Base-by-base conservation (phyloP, 1,284 basidiomycete genomes). In the Melampsora americana region DNA sequence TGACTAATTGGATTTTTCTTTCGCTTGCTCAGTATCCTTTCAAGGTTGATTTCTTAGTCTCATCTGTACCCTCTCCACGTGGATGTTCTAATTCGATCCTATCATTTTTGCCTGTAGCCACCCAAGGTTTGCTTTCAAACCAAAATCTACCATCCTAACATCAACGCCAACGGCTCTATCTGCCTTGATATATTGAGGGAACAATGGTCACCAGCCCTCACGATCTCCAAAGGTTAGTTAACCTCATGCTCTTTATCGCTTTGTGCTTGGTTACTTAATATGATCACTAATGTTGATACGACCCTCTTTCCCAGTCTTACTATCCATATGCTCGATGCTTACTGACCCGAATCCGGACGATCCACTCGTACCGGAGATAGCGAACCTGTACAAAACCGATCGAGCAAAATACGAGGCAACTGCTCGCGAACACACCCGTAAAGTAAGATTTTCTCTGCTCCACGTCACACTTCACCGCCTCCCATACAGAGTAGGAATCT, bases 81-180 rank as follows among this genome's bases (percentile, higher is more conserved):
- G 1, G 23, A 14, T 60, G n/a, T 59, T 18, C 48, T 39, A 16
- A 20, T 12, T n/a, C 42, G 20, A 26, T 14, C 16, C 26, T 9
- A 23, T 20, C 48, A 56, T 56, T 20, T 53, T 18, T 42, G 5
- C 65, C 65, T 30, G 16, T 48, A 76, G 87, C 95, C 96, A 56
- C 96, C 96, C 84, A 98, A 98, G 88, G 93, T 99, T 84, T 92
- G 91, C 85, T 99, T 99, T 86, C 94, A 92, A 81, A 99, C 95
- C 83, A 97, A 88, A 83, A 87, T 87, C 83, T 85, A 85, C 81
- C 93, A 95, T 84, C 92, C 92, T 66, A 95, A 95, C 87, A 95
- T 96, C 91, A 96, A 96, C 84, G 90, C 91, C 79, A 95, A 96
- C 82, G 96, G 96, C 66, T 95, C 93, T 80, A 99, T 99, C 85